Conservation (phyloP, 202 grass and related monocot genomes). For the Digitaria exilis region DNA sequence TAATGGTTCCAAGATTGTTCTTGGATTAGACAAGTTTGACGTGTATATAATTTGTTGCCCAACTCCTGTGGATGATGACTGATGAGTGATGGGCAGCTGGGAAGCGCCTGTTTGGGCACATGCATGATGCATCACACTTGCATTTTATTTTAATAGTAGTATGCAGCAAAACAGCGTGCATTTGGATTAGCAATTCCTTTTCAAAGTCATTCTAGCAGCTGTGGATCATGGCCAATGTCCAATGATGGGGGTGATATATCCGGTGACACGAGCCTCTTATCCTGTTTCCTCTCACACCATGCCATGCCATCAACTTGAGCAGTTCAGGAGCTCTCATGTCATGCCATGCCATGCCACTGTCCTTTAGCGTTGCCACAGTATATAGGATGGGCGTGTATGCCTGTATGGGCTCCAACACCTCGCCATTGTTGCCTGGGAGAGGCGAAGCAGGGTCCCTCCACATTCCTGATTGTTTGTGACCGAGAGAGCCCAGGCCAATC, state of each 20-base stretch:
- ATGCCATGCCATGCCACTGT: too few relatives aligned
- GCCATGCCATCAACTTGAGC: too few relatives aligned
- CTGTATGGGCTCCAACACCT: constrained; percentile 20
- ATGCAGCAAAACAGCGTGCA: background rate
- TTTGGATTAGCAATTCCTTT: background rate
- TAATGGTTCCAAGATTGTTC: background rate
- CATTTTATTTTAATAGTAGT: background rate
- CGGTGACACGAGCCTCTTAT: constrained; percentile 46
- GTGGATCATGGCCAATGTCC: constrained; percentile 40
- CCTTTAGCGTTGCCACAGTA: background rate
- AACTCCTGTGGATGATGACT: constrained; percentile 15
- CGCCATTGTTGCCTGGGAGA: constrained; percentile 37
- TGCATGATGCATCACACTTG: background rate
- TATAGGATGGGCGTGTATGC: background rate
- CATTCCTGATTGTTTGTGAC: background rate
- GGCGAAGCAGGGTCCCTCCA: background rate
- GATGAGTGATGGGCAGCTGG: background rate
- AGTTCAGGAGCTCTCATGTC: too few relatives aligned
- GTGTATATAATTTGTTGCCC: background rate
- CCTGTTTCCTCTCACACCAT: constrained; percentile 6
- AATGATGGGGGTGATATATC: constrained; percentile 59
- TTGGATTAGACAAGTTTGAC: constrained; percentile 19
- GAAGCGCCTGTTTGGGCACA: background rate
- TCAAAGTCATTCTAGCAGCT: background rate
- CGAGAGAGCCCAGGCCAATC: background rate